These are phyloP conservation scores for Cordyceps pruinosa DNA, from an alignment of 2,329 filamentous ascomycete genomes.

Conservation along the genomic window DNA sequence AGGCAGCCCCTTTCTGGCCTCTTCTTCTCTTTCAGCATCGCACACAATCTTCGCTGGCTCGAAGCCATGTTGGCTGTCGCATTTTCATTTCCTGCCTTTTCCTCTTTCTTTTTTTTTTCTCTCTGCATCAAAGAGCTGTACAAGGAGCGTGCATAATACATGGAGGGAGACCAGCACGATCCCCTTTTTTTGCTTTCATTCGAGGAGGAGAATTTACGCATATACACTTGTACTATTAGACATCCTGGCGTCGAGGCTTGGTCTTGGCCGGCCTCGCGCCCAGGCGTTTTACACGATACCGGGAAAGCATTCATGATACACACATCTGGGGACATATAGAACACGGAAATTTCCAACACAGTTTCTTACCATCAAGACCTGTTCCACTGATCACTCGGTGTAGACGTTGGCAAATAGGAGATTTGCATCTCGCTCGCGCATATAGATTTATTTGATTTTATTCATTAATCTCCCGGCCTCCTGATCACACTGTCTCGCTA, in stretches of 20 bases:
- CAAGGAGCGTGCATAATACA: conserved; percentile 12
- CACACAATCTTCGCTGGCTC: conserved; percentile 19
- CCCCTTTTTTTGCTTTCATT: conserved; percentile 4
- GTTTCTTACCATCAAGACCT: conserved; percentile 4
- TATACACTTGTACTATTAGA: conserved; percentile 13
- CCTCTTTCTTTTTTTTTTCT: background rate
- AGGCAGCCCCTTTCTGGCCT: background rate
- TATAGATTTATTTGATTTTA: background rate
- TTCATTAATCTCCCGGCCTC: background rate
- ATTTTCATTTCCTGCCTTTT: background rate
- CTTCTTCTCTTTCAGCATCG: background rate
- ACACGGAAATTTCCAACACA: conserved; percentile 10
- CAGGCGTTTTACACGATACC: conserved; percentile 4
- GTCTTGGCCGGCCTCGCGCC: background rate
- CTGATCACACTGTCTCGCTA: background rate
- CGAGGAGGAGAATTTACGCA: conserved; percentile 4
- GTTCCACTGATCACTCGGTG: conserved; percentile 12
- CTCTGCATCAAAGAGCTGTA: background rate
- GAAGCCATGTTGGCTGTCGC: conserved; percentile 7
- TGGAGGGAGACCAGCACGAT: background rate
- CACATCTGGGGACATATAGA: conserved; percentile 9
- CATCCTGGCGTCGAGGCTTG: background rate
- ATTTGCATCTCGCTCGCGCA: background rate
- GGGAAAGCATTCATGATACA: conserved; percentile 12
- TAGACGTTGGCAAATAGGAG: conserved; percentile 8